Evolutionary conservation across 2,329 filamentous ascomycete genomes (phyloP).

Genomic region (Aspergillus texensis): DNA sequence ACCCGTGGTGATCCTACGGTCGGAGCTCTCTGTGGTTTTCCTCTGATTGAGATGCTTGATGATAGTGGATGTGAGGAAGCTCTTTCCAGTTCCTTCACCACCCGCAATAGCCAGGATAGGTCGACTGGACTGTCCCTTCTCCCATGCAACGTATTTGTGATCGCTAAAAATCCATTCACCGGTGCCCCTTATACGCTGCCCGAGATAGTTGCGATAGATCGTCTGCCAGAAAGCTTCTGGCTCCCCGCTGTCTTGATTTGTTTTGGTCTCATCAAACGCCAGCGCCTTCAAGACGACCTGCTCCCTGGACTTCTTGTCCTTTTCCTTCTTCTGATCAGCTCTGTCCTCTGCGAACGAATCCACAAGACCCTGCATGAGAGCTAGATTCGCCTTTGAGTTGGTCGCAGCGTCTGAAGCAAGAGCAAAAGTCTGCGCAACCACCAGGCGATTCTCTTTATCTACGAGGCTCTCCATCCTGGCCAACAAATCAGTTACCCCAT

Average conservation of each 20-base stretch:
- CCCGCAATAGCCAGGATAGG: constrained; percentile 20
- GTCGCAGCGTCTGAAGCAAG: constrained; percentile 17
- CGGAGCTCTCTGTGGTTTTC: constrained; percentile 12
- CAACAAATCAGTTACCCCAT: constrained; percentile 22
- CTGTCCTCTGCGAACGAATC: constrained; percentile 5
- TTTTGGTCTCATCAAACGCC: constrained; percentile 22
- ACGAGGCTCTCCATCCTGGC: constrained; percentile 19
- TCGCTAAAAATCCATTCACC: constrained; percentile 22
- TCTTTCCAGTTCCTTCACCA: constrained; percentile 21
- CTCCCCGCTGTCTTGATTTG: constrained; percentile 16
- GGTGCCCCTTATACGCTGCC: constrained; percentile 14
- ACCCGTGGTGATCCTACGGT: constrained; percentile 14
- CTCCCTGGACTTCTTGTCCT: constrained; percentile 13
- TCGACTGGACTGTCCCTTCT: constrained; percentile 3
- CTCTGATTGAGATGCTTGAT: constrained; percentile 17
- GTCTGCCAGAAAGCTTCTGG: constrained; percentile 21
- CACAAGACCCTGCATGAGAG: constrained; percentile 13
- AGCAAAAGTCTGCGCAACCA: constrained; percentile 19
- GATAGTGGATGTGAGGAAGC: constrained; percentile 19
- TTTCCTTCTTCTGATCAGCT: constrained; percentile 18
- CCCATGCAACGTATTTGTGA: constrained; percentile 17
- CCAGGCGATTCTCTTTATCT: constrained; percentile 19
- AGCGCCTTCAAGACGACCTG: constrained; percentile 16
- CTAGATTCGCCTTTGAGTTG: constrained; percentile 16
- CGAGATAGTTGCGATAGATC: constrained; percentile 20